Evolutionary conservation across 148 eudicot genomes (phyloP).

Genomic region (Chenopodium quinoa): DNA sequence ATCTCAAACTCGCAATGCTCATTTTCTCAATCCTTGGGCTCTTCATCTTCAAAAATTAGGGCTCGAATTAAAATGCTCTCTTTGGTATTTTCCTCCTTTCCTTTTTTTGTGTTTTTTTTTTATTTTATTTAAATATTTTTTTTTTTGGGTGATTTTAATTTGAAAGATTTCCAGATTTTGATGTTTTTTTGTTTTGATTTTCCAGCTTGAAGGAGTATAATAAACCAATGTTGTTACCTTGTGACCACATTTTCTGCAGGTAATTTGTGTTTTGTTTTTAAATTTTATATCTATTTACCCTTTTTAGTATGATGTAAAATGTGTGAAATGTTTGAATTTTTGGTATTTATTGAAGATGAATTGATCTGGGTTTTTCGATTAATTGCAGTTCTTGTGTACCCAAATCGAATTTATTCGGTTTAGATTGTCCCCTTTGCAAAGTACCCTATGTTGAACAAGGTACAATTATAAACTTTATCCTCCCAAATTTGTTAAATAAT

Average conservation of each 20-base stretch:
- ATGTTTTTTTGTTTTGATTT: not conserved
- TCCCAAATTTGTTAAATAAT: not conserved
- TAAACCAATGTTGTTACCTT: slow-evolving; percentile 73
- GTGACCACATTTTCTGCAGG: slow-evolving; percentile 85
- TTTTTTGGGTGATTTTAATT: not conserved
- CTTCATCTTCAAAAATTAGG: slow-evolving; percentile 77
- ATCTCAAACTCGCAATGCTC: slow-evolving; percentile 28
- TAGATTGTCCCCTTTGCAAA: slow-evolving; percentile 63
- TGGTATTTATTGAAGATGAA: not conserved
- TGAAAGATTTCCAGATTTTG: not conserved
- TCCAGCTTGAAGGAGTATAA: slow-evolving; percentile 58
- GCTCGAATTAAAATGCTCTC: slow-evolving; percentile 87
- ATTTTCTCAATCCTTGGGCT: slow-evolving; percentile 62
- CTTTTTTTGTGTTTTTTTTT: not conserved
- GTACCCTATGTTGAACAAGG: slow-evolving; percentile 47
- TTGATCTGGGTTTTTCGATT: slow-evolving; percentile 12
- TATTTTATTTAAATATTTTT: too few relatives aligned
- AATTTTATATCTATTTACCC: not conserved
- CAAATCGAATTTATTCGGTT: slow-evolving; percentile 34
- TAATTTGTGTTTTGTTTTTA: slow-evolving; percentile 8
- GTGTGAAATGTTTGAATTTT: not conserved
- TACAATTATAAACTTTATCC: slow-evolving; percentile 8
- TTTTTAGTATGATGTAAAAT: not conserved
- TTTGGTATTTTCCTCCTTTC: slow-evolving; percentile 42
- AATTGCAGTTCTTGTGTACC: slow-evolving; percentile 56